A percentile compares a stretch with the other conserved stretches of the same genome.
Conservation (phyloP, 2,329 filamentous ascomycete species). For the Fusarium xylarioides region DNA sequence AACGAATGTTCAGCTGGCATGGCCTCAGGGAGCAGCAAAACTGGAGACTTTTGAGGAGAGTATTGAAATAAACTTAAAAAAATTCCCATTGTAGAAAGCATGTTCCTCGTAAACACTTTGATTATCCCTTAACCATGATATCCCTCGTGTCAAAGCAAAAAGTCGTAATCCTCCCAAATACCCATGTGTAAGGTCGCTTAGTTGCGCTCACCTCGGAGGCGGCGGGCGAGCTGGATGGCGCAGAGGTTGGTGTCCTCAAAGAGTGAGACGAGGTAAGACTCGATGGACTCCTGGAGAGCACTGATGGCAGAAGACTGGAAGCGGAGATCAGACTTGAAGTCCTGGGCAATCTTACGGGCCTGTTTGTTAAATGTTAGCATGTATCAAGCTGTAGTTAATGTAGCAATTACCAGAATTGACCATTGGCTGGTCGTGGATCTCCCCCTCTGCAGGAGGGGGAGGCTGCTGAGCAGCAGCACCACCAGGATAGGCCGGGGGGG, state of each 20-base stretch:
- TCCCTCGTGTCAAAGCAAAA: slow-evolving; percentile 51
- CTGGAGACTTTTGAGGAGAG: not conserved
- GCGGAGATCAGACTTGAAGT: slow-evolving; percentile 93
- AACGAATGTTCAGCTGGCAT: not conserved
- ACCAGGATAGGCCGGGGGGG: no score
- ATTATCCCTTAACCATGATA: slow-evolving; percentile 55
- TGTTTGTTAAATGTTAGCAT: slow-evolving; percentile 43
- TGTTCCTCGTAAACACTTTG: no score
- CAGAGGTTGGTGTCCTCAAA: slow-evolving; percentile 99
- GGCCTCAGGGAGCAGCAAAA: not conserved
- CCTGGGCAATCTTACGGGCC: slow-evolving; percentile 93
- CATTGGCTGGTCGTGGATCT: no score
- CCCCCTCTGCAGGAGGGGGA: no score
- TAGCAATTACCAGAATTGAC: no score
- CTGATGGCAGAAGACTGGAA: slow-evolving; percentile 99
- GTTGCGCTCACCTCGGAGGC: slow-evolving; percentile 93
- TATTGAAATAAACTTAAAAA: not conserved
- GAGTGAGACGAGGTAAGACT: slow-evolving; percentile 97
- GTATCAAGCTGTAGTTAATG: not conserved
- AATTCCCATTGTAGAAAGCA: no score
- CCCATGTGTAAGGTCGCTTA: slow-evolving; percentile 57
- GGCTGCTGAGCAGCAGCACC: no score
- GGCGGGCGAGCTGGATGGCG: slow-evolving; percentile 94
- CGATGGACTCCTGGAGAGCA: slow-evolving; percentile 96
- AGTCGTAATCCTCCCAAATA: slow-evolving; percentile 52